phyloP scores from a whole-genome alignment of 495 filamentous ascomycete species.

The Hypoxylon crocopeplum region DNA sequence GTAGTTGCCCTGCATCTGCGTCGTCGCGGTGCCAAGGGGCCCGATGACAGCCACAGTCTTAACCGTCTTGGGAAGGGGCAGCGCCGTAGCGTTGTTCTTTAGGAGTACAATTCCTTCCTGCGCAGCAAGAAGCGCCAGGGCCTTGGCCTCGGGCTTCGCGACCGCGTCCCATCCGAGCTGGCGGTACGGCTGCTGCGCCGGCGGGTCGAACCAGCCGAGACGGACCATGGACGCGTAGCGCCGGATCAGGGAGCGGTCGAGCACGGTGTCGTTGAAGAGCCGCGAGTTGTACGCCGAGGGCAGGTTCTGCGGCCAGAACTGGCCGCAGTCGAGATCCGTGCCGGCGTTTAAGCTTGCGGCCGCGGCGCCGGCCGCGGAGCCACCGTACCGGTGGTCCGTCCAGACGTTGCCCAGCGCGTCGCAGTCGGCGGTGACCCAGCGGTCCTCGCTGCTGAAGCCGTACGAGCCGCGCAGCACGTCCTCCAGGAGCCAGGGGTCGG shows the following conservation, averaged over 20 bases:
- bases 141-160: slow-evolving; percentile 55
- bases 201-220: slow-evolving; percentile 66
- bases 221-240: slow-evolving; percentile 63
- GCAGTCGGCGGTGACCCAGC: slow-evolving; percentile 65
- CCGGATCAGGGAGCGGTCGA: slow-evolving; percentile 62
- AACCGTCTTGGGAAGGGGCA: slow-evolving; percentile 54
- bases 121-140: slow-evolving; percentile 64
- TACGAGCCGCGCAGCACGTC: slow-evolving; percentile 63
- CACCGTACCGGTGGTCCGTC: slow-evolving; percentile 60
- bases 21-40: slow-evolving; percentile 64
- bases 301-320: slow-evolving; percentile 59
- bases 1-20: slow-evolving; percentile 69
- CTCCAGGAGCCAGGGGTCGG: slow-evolving; percentile 63
- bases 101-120: slow-evolving; percentile 65
- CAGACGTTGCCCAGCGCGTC: slow-evolving; percentile 65
- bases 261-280: slow-evolving; percentile 44
- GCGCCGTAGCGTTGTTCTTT: slow-evolving; percentile 63
- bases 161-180: slow-evolving; percentile 61
- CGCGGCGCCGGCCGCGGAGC: slow-evolving; percentile 53
- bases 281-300: slow-evolving; percentile 47
- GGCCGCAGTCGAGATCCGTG: slow-evolving; percentile 68
- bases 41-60: slow-evolving; percentile 64
- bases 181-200: slow-evolving; percentile 54
- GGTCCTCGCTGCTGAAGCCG: slow-evolving; percentile 56
- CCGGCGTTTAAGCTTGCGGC: slow-evolving; percentile 65